Percentiles rank a stretch among this genome's conserved stretches.
These are phyloP conservation scores for Thermothelomyces thermophilus DNA, from an alignment of 2,329 filamentous ascomycete species.

Conservation along the genomic window DNA sequence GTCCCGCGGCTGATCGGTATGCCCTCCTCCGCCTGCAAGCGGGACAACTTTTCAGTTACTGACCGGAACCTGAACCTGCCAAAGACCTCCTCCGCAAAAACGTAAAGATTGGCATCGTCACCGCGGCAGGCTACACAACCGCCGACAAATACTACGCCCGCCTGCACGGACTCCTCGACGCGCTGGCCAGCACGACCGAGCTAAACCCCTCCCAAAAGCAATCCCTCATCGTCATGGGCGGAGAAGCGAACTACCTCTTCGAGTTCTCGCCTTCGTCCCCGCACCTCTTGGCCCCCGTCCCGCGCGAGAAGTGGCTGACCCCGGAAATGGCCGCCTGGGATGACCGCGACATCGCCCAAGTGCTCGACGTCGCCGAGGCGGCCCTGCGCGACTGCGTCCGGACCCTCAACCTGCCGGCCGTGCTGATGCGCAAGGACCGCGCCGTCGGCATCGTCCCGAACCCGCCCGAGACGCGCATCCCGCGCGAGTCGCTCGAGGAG, in stretches of 20 bases:
- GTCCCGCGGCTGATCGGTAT: conserved; percentile 54
- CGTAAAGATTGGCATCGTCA: conserved; percentile 89
- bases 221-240: conserved; percentile 85
- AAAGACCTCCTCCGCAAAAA: conserved; percentile 65
- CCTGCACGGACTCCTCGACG: conserved; percentile 78
- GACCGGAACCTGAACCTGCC: too few species aligned
- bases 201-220: conserved; percentile 63
- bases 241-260: conserved; percentile 94
- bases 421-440: conserved; percentile 79
- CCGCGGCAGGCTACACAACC: conserved; percentile 89
- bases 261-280: conserved; percentile 60
- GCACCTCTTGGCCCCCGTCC: conserved; percentile 62
- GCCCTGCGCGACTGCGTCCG: conserved; percentile 76
- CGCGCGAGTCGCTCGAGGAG: conserved; percentile 87
- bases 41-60: background rate
- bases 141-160: conserved; percentile 80
- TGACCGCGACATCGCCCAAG: conserved; percentile 64
- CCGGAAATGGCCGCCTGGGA: conserved; percentile 73
- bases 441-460: conserved; percentile 72
- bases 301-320: conserved; percentile 63
- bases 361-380: conserved; percentile 85
- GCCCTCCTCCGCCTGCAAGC: conserved; percentile 23
- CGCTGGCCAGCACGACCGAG: conserved; percentile 53
- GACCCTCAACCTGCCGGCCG: conserved; percentile 71
- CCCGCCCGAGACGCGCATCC: conserved; percentile 58